These are phyloP conservation scores for Ophiocordyceps camponoti-leonardi DNA, from an alignment of 2,329 filamentous ascomycete species.

Conservation along the genomic window DNA sequence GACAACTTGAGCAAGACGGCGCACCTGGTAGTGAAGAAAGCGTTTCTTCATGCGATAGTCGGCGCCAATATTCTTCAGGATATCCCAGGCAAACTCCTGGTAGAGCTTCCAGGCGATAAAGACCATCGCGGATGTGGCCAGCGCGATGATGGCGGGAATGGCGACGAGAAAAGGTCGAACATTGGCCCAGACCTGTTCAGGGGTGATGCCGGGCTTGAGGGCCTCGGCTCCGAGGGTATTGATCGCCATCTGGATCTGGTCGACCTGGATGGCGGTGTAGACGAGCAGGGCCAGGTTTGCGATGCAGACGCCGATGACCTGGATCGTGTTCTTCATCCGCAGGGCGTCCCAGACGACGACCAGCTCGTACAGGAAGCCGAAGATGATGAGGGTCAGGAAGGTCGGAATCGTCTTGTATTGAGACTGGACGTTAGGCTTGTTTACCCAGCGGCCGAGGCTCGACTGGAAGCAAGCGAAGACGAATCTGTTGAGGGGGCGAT, in stretches of 20 bases:
- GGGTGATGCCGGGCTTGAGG: slow-evolving; percentile 19
- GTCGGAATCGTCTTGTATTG: slow-evolving; percentile 68
- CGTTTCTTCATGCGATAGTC: slow-evolving; percentile 94
- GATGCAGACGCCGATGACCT: slow-evolving; percentile 85
- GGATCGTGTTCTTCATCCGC: slow-evolving; percentile 92
- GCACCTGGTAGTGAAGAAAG: slow-evolving; percentile 89
- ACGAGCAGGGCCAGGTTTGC: slow-evolving; percentile 85
- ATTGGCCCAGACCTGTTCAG: slow-evolving; percentile 43
- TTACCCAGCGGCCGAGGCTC: slow-evolving; percentile 27
- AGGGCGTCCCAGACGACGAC: slow-evolving; percentile 86
- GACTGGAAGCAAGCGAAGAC: slow-evolving; percentile 76
- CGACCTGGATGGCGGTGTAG: slow-evolving; percentile 83
- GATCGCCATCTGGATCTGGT: slow-evolving; percentile 71
- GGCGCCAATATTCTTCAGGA: slow-evolving; percentile 97
- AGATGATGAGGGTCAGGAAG: slow-evolving; percentile 91
- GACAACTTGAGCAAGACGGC: slow-evolving; percentile 6
- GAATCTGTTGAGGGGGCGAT: slow-evolving; percentile 38
- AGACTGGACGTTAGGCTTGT: slow-evolving; percentile 23
- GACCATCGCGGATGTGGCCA: slow-evolving; percentile 55
- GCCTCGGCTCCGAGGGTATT: slow-evolving; percentile 26
- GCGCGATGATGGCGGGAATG: slow-evolving; percentile 66
- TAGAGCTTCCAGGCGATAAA: slow-evolving; percentile 89
- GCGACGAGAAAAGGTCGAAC: slow-evolving; percentile 66
- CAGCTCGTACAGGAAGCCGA: slow-evolving; percentile 86
- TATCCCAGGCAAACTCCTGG: slow-evolving; percentile 97